These are phyloP conservation scores for Lepraria neglecta DNA, from an alignment of 495 filamentous ascomycete species.

Conservation along the genomic window DNA sequence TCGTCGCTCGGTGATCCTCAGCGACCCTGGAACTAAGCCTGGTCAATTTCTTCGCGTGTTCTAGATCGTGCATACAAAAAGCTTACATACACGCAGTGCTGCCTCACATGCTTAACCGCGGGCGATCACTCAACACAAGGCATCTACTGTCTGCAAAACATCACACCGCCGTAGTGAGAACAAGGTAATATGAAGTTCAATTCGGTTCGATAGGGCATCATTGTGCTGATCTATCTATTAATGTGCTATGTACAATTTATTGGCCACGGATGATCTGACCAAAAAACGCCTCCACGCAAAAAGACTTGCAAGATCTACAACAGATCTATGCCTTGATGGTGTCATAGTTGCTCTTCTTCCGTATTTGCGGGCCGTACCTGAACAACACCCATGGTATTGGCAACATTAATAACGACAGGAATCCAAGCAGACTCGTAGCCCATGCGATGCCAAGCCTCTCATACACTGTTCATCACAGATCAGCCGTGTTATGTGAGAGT, in stretches of 20 bases:
- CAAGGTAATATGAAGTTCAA: not conserved
- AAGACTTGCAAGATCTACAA: no score
- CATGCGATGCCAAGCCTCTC: constrained; percentile 49
- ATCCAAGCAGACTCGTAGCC: constrained; percentile 55
- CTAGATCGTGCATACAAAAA: constrained; percentile 12
- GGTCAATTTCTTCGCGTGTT: constrained; percentile 11
- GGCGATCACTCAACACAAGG: no score
- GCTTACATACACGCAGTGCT: not conserved
- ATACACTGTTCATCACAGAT: constrained; percentile 43
- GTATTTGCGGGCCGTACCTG: constrained; percentile 39
- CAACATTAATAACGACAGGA: constrained; percentile 51
- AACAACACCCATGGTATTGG: constrained; percentile 53
- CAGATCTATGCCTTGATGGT: constrained; percentile 15
- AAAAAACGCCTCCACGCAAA: no score
- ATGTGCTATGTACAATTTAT: not conserved
- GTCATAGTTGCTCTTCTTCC: constrained; percentile 29
- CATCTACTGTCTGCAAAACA: no score
- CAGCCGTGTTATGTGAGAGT: not conserved
- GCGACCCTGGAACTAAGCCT: constrained; percentile 1
- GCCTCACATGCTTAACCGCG: not conserved
- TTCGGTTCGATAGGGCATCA: not conserved
- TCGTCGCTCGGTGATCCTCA: not conserved
- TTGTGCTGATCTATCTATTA: constrained; percentile 4
- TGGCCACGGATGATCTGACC: no score
- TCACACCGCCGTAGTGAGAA: not conserved